phyloP scores from a whole-genome alignment of 2,329 filamentous ascomycete genomes.

The Hypoxylon sp. region DNA sequence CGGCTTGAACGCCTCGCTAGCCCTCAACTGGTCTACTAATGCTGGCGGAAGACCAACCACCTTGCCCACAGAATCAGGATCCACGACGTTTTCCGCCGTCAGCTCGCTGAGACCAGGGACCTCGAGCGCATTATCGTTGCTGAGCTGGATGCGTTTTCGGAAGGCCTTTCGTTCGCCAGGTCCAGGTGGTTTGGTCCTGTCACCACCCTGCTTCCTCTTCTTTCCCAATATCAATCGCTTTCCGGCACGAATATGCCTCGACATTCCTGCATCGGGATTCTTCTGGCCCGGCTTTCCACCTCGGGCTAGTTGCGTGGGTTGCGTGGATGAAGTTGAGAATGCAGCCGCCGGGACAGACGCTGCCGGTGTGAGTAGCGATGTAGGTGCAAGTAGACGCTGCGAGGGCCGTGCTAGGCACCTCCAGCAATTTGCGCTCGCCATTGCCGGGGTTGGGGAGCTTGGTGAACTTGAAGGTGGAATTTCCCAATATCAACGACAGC shows the following conservation, averaged over 20 bases:
- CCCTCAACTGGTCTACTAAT: slow-evolving; percentile 80
- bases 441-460: slow-evolving; percentile 43
- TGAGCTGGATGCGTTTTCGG: slow-evolving; percentile 88
- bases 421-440: slow-evolving; percentile 67
- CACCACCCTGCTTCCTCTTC: slow-evolving; percentile 65
- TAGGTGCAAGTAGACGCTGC: slow-evolving; percentile 41
- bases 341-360: slow-evolving; percentile 46
- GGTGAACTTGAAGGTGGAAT: slow-evolving; percentile 6
- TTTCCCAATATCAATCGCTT: slow-evolving; percentile 54
- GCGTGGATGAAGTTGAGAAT: slow-evolving; percentile 42
- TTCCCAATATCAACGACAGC: slow-evolving; percentile 16
- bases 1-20: slow-evolving; percentile 89
- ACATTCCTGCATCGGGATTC: slow-evolving; percentile 18
- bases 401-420: slow-evolving; percentile 62
- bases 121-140: slow-evolving; percentile 90
- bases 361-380: slow-evolving; percentile 41
- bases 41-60: slow-evolving; percentile 74
- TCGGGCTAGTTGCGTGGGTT: slow-evolving; percentile 7
- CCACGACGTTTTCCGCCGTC: slow-evolving; percentile 61
- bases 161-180: slow-evolving; percentile 86
- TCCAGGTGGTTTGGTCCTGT: slow-evolving; percentile 64
- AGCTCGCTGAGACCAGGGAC: slow-evolving; percentile 74
- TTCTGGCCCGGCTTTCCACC: slow-evolving; percentile 5
- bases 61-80: slow-evolving; percentile 65
- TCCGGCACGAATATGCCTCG: slow-evolving; percentile 45